Evolutionary conservation across 2,329 filamentous ascomycete genomes (phyloP), one percentile per base, ranked within the genome.

Genomic region (Aureobasidium sp.): DNA sequence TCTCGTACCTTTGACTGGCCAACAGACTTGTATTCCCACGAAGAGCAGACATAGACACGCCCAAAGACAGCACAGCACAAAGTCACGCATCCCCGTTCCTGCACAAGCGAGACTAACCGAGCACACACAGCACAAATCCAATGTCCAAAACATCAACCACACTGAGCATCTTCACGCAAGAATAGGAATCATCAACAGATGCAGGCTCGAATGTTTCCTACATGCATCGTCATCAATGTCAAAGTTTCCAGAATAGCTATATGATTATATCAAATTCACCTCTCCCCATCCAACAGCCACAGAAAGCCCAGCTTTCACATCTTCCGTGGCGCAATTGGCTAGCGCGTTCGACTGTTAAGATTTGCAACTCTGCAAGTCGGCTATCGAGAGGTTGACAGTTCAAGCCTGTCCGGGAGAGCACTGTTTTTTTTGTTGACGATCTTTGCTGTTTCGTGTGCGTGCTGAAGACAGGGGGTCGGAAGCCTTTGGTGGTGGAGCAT

Each of bases 321-420:
- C 54, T 47, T 47, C 42, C 54, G 54, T 58, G 54, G 54, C 54
- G 54, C 54, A 58, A 58, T 58, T 58, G 54, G 54, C 54, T 58
- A 58, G 54, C 54, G 54, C 54, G 54, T 58, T 58, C 54, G 54
- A 58, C 54, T 58, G 54, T 58, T 58, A 58, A 58, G 19, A 37
- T 54, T 40, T 54, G 12, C 1, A 2, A 5, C 27, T 44, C 8
- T 31, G 11, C 19, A 52, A 8, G 6, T 44, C 24, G 19, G 40
- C 42, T 47, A 58, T 58, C 54, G 54, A 58, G 54, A 58, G 54
- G 54, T 58, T 58, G 54, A 47, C 42, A 47, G 54, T 58, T 58
- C 54, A 58, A 58, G 54, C 54, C 54, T 47, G 42, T 47, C 54
- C 54, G 54, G 42, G 54, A 47, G 54, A 58, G 54, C 24, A 2